Conservation (phyloP, 495 filamentous ascomycete genomes). For the Aspergillus asperescens region DNA sequence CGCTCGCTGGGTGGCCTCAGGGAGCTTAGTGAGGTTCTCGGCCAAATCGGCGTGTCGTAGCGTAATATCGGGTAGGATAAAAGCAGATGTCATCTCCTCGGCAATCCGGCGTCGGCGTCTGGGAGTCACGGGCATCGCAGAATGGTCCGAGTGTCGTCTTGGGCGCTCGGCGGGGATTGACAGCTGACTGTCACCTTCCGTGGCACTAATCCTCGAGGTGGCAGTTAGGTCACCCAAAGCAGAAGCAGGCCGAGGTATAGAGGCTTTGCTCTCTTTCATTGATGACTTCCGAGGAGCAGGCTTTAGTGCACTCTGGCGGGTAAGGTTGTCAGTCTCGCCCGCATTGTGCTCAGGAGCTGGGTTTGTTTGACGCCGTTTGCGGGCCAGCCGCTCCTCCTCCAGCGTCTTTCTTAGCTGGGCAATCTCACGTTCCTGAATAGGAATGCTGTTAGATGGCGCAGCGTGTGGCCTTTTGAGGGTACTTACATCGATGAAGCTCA, state of each 20-base stretch:
- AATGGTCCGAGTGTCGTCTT: conserved; percentile 46
- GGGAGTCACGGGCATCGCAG: conserved; percentile 22
- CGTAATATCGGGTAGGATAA: conserved; percentile 67
- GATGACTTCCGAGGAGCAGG: conserved; percentile 44
- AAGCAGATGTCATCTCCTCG: conserved; percentile 76
- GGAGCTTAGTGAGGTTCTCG: conserved; percentile 32
- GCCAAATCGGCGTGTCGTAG: conserved; percentile 36
- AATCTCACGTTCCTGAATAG: conserved; percentile 46
- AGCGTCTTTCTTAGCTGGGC: conserved; percentile 44
- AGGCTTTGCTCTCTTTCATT: conserved; percentile 34
- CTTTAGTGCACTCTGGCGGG: conserved; percentile 35
- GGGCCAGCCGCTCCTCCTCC: conserved; percentile 45
- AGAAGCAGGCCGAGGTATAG: conserved; percentile 33
- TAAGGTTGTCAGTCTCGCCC: conserved; percentile 33
- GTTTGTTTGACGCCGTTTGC: conserved; percentile 40
- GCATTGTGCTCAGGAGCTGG: conserved; percentile 25
- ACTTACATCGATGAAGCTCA: conserved; percentile 46
- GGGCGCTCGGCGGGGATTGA: conserved; percentile 34
- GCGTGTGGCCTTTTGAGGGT: not conserved
- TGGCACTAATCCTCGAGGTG: conserved; percentile 21
- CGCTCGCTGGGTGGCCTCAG: conserved; percentile 51
- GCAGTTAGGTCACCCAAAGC: conserved; percentile 35
- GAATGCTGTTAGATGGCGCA: not conserved
- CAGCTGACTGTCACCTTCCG: conserved; percentile 29
- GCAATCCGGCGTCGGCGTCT: conserved; percentile 31